Base-by-base conservation (phyloP, 169 alveolate genomes). In the Babesia ovis region DNA sequence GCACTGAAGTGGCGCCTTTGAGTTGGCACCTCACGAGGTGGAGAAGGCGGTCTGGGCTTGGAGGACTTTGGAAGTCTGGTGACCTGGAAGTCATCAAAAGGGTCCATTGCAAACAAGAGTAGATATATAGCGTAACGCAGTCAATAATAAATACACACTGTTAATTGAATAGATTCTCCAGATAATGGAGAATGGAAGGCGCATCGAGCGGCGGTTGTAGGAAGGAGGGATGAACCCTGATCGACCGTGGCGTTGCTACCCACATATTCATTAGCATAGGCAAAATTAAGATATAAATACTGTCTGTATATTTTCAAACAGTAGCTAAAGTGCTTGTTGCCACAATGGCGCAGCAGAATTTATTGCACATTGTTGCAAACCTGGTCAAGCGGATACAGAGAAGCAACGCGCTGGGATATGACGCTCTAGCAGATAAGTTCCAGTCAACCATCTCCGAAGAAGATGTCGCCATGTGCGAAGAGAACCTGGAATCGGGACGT, bases 81-180 rank as follows among this genome's bases (percentile, higher is more conserved):
- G 42, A 79, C 83, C 77, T 79, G 87, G 55, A 62, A 79, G 60
- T 79, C 87, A 37, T 79, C 87, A 50, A 76, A 76, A 31, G 70
- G 66, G 37, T 76, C 85, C 85, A 76, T 76, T 20, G 41, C 14
- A 14, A 14, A 39, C 46, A 39, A 39, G 14, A 39, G 8, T 39
- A 34, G 34, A 34, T 20, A 14, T 14, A 39, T 12, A 4, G 32
- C 58, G 39, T 4, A 3, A 23, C 43, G 22, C 22, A 34, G 5
- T 50, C 71, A 54, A 18, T 61, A 60, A 41, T 9, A 12, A 3
- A 14, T 39, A 39, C 46, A 8, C 14, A 39, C n/a, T 39, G 14
- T 39, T 8, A 39, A 39, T 39, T 9, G 11, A 2, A 3, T 3
- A 35, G n/a, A 6, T 61, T 45, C 59, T 37, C 39, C 37, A 50